These are phyloP conservation scores for Candida schatavii DNA, from an alignment of 805 yeast genomes.

Conservation along the genomic window DNA sequence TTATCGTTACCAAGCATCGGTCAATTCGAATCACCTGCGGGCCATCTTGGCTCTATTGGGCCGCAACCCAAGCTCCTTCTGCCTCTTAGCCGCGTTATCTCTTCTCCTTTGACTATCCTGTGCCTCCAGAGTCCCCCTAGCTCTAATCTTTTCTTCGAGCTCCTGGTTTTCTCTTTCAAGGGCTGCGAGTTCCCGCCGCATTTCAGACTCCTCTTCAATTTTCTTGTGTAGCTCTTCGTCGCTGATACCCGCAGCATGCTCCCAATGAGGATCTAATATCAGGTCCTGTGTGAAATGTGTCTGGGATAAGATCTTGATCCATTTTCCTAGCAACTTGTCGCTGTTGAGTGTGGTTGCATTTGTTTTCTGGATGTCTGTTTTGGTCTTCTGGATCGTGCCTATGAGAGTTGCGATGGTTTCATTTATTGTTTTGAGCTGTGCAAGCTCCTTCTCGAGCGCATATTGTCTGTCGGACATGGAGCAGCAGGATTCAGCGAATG, in stretches of 20 bases:
- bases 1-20: no score
- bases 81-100: constrained; percentile 15
- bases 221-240: constrained; percentile 17
- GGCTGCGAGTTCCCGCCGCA: constrained; percentile 21
- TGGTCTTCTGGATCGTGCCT: constrained; percentile 25
- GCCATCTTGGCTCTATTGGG: neutral
- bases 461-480: constrained; percentile 1
- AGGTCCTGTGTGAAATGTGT: constrained; percentile 52
- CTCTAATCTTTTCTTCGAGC: constrained; percentile 18
- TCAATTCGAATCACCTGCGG: neutral
- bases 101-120: constrained; percentile 7
- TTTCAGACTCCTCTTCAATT: constrained; percentile 17
- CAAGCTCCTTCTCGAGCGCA: constrained; percentile 29
- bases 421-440: constrained; percentile 31
- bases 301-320: constrained; percentile 63
- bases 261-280: constrained; percentile 42
- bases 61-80: constrained; percentile 23
- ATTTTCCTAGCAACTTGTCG: constrained; percentile 50
- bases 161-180: constrained; percentile 26
- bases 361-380: constrained; percentile 25
- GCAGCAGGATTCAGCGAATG: no score
- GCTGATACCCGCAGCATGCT: constrained; percentile 24
- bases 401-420: constrained; percentile 27
- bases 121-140: constrained; percentile 13
- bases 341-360: constrained; percentile 47